Base-by-base conservation (phyloP, 106 monocot genomes). In the Allium sativum region DNA sequence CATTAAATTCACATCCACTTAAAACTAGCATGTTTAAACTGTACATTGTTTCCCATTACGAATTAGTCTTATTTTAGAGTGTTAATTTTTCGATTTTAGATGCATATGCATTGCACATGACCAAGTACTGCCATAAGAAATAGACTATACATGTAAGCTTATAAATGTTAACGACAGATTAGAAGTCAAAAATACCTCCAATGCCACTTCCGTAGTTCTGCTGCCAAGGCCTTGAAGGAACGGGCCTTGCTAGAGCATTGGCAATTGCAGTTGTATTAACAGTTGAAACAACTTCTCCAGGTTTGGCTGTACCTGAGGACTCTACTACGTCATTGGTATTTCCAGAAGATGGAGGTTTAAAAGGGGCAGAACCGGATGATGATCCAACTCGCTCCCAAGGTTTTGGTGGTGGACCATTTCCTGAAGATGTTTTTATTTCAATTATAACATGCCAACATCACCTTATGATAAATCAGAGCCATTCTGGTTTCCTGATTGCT, bases 151-250 rank as follows among this genome's bases (percentile, higher is more conserved):
- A 31, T 5, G 31, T 31, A 31, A 31, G 31, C 31, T 31, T 31
- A 5, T 31, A 31, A 2, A 31, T 31, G 31, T 31, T 3, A 0
- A 5, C 5, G 5, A 31, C 4, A 31, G 31, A 31, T 31, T 5
- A 31, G 31, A 31, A 31, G 31, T 50, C 13, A 74, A 14, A 9
- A 50, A 45, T 72, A 82, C 91, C 91, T 76, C 95, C 95, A 74
- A 78, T 82, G 55, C 57, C 77, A 63, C 63, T 82, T 57, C 88
- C 85, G 75, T 79, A 74, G 64, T 78, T 88, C 52, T 81, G 82
- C 55, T 88, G 80, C 98, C 98, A 99, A n/a, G 98, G 88, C 53
- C 98, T 88, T 57, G 76, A 12, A 5, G 92, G 92, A 12, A 93
- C 59, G 22, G 92, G 76, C 55, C 92, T 85, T n/a, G 69, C 53